Base-by-base conservation (phyloP, 192 early-diverging fungal genomes). In the Podila epigama region DNA sequence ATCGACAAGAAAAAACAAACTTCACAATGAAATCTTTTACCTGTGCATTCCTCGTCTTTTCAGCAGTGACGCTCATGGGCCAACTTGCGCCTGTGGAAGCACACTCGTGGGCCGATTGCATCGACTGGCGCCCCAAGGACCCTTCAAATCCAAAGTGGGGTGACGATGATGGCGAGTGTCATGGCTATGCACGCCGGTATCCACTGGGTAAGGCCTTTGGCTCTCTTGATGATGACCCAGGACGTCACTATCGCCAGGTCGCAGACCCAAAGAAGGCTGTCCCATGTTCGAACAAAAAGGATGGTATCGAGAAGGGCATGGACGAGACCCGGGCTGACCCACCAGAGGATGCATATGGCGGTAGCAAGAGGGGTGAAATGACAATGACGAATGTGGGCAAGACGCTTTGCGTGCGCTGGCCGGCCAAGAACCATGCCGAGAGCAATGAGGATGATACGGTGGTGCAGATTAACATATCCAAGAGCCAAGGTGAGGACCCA, bases 41-140 rank as follows among this genome's bases (percentile, higher is more conserved):
- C 9, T 56, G 40, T 28, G 31, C 58, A 0, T 36, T 39, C 32
- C 36, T 66, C 25, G 15, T 58, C 53, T 1, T 72, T 32, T 59
- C 57, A 4, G 37, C 57, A 34, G 28, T 72, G 10, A 3, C 65
- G 10, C 50, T 66, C 35, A 22, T 75, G 57, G 42, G 16, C 7
- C 36, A 9, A 16, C 29, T 33, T 2, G 4, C 57, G 1, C 35
- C 64, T 20, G 51, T 22, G 20, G 60, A 77, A 20, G 66, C 66
- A 48, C 66, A 77, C 55, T 77, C 66, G 4, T 77, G 73, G 73
- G 37, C 40, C 7, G 73, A 58, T 25, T 68, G 73, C 35, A 36
- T 54, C 39, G 56, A 68, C 32, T 77, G 66, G 73, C 3, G 3
- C 1, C 33, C 51, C 44, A 75, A 67, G 0, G 35, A 58, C 54